Evolutionary conservation across 176 grass and related monocot genomes (phyloP), one percentile per base, ranked within the genome.

Genomic region (Cenchrus americanus): DNA sequence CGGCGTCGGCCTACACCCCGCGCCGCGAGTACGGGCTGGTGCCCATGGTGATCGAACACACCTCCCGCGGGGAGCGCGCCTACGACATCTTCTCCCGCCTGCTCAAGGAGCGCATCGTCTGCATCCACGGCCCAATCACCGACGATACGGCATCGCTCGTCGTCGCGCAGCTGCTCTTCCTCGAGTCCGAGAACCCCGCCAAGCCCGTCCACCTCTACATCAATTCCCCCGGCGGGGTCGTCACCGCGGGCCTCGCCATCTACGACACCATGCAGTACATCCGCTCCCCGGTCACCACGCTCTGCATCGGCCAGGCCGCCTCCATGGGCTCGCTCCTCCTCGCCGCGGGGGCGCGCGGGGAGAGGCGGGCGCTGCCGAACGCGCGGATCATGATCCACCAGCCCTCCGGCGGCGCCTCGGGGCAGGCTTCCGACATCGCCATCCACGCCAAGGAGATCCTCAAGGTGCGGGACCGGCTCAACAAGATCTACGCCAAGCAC

Each of bases 251-350:
- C 9, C 86, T 99, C 81, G 93, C 96, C 11, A 99, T 99, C 69
- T 99, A 99, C 80, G 93, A 99, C 84, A 93, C 96, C 7, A 99
- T 99, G 87, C 96, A 96, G 93, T 93, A 95, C 70, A 93, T 99
- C 80, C 86, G 93, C 19, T 90, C 93, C 41, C 91, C 96, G 1
- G 89, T 99, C 63, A 92, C 91, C 81, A 99, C 96, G 34, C 93
- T 99, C 62, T 99, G 96, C 83, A 87, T 99, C 30, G 96, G 93
- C 22, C 96, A 99, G 91, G 96, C 93, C 8, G 91, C 96, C 0
- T 99, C 93, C 73, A 99, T 99, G 96, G 96, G 87, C 8, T 95
- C 96, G 8, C 87, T 99, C 14, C 90, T 99, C 23, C 93, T 99
- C 55, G 91, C 96, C 10, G 89, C 96, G 5, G 93, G 96, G 22